These are phyloP conservation scores for Proliferodiscus dingleyae DNA, from an alignment of 2,329 filamentous ascomycete genomes.

Conservation along the genomic window DNA sequence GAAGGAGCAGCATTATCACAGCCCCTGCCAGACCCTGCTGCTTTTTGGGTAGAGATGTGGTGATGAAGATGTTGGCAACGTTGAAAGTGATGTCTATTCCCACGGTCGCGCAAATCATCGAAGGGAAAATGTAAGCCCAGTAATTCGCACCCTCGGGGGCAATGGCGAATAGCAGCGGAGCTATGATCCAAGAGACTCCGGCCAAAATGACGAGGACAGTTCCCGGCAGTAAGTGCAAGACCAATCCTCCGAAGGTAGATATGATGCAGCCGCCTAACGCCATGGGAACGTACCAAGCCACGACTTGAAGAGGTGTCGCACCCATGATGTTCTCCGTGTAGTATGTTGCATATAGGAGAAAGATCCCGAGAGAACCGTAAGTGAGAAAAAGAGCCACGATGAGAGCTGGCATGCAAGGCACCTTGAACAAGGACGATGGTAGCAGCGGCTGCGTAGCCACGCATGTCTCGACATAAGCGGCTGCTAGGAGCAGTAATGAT, in stretches of 20 bases:
- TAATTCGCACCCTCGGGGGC: conserved; percentile 36
- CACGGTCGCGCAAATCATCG: conserved; percentile 64
- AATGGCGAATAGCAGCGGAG: conserved; percentile 50
- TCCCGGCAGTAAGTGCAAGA: conserved; percentile 51
- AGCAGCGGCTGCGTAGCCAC: conserved; percentile 63
- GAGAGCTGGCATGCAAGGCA: conserved; percentile 64
- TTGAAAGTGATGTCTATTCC: conserved; percentile 74
- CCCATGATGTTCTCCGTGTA: conserved; percentile 54
- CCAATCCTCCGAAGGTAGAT: conserved; percentile 52
- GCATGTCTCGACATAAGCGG: conserved; percentile 70
- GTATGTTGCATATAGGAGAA: conserved; percentile 63
- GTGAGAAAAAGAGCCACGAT: conserved; percentile 56
- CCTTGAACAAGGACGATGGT: conserved; percentile 63
- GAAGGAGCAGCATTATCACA: conserved; percentile 64
- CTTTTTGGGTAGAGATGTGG: conserved; percentile 60
- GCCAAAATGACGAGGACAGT: conserved; percentile 49
- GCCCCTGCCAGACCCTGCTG: conserved; percentile 69
- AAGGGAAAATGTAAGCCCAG: conserved; percentile 71
- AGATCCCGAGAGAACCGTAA: conserved; percentile 66
- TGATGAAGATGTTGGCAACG: conserved; percentile 72
- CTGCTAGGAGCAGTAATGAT: conserved; percentile 50
- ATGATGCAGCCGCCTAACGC: conserved; percentile 64
- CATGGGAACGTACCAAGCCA: conserved; percentile 61
- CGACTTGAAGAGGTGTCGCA: conserved; percentile 48
- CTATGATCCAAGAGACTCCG: conserved; percentile 46